Percentiles rank a stretch among this genome's conserved stretches.
Conservation (phyloP, 257 asterid species). For the Schizonepeta tenuifolia region DNA sequence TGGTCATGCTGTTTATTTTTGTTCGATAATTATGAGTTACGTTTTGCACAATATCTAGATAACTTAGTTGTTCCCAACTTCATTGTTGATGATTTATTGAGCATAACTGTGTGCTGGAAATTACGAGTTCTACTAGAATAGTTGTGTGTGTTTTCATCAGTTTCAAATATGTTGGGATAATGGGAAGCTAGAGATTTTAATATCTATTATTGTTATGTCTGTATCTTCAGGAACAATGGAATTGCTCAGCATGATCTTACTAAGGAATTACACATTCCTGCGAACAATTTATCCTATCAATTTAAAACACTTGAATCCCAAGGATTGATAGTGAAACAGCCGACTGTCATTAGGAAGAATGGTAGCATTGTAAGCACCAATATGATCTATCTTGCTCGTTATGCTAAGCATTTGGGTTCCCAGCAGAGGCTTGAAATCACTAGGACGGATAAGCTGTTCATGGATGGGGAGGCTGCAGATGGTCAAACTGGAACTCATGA, state of each 20-base stretch:
- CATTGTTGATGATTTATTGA: constrained; percentile 9
- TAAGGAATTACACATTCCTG: constrained; percentile 64
- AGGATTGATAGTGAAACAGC: constrained; percentile 80
- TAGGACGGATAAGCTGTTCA: constrained; percentile 55
- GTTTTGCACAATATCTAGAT: background rate
- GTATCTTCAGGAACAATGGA: constrained; percentile 69
- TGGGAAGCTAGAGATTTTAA: constrained; percentile 26
- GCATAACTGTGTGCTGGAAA: background rate
- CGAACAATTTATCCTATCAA: constrained; percentile 72
- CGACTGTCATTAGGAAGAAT: constrained; percentile 70
- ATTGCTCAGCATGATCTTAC: constrained; percentile 84
- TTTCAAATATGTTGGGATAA: background rate
- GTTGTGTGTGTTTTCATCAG: constrained; percentile 20
- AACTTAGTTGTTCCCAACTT: background rate
- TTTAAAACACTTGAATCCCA: constrained; percentile 77
- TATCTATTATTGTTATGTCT: constrained; percentile 11
- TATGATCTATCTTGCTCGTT: constrained; percentile 82
- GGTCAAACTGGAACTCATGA: constrained; percentile 48
- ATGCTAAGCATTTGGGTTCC: constrained; percentile 77
- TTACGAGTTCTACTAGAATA: background rate
- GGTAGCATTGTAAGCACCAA: constrained; percentile 64
- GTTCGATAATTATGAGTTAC: background rate
- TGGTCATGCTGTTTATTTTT: background rate
- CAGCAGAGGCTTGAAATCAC: constrained; percentile 88
- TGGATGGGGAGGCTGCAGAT: constrained; percentile 50